Percentiles rank a stretch among this genome's conserved stretches.
Conservation (phyloP, 1,139 yeast genomes). For the Yamadazyma trypodendri region DNA sequence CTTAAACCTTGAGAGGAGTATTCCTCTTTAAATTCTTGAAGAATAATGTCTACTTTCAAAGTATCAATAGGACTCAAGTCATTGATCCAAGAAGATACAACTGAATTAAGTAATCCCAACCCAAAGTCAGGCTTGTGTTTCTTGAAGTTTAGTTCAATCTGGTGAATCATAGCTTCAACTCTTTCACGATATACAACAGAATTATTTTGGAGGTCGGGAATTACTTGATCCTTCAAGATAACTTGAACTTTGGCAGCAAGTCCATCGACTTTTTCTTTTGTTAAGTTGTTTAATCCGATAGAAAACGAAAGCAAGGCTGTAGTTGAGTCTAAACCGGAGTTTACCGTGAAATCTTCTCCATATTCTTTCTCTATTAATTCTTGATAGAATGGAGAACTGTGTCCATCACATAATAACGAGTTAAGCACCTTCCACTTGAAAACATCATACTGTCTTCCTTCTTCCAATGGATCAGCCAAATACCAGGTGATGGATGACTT, state of each 20-base stretch:
- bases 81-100: constrained; percentile 85
- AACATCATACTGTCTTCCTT: constrained; percentile 51
- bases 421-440: constrained; percentile 75
- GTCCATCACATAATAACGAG: constrained; percentile 82
- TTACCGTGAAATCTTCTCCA: constrained; percentile 85
- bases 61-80: constrained; percentile 67
- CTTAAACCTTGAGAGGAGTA: constrained; percentile 52
- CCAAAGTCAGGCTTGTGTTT: constrained; percentile 94
- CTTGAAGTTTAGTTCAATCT: constrained; percentile 77
- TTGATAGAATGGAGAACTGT: constrained; percentile 85
- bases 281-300: constrained; percentile 80
- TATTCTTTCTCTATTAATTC: constrained; percentile 78
- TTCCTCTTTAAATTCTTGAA: constrained; percentile 60
- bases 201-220: constrained; percentile 39
- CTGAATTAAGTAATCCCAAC: constrained; percentile 65
- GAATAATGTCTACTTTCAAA: constrained; percentile 62
- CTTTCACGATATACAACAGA: constrained; percentile 58
- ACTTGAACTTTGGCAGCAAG: constrained; percentile 46
- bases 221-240: constrained; percentile 34
- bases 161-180: constrained; percentile 83
- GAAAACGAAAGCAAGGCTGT: constrained; percentile 80
- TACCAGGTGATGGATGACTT: constrained; percentile 88
- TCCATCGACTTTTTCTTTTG: constrained; percentile 45
- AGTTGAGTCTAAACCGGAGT: constrained; percentile 83
- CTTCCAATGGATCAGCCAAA: constrained; percentile 70